phyloP scores from a whole-genome alignment of 805 yeast genomes.

The Barnettozyma wickerhamii region DNA sequence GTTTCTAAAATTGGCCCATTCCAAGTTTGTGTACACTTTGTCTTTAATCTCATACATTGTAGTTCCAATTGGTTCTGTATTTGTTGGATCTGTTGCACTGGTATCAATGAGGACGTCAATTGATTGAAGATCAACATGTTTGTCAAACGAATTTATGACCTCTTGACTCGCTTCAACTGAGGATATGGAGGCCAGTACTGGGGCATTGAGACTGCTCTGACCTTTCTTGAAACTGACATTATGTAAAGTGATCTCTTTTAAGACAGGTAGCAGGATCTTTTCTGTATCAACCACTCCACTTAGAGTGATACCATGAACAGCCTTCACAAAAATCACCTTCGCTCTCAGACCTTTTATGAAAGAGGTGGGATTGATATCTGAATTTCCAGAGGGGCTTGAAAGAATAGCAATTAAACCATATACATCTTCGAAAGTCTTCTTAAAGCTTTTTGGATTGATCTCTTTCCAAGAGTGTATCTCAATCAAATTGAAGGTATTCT shows the following conservation, averaged over 20 bases:
- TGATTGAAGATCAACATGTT: too few relatives aligned
- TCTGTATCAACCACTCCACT: constrained; percentile 2
- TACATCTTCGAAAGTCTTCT: not conserved
- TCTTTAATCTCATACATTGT: constrained; percentile 1
- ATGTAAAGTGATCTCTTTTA: not conserved
- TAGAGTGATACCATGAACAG: not conserved
- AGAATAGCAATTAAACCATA: too few relatives aligned
- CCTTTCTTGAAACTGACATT: not conserved
- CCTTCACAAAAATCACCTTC: constrained; percentile 1
- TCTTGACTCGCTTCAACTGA: constrained; percentile 1
- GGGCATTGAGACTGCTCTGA: not conserved
- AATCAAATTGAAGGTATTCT: too few relatives aligned
- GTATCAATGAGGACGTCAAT: constrained; percentile 7
- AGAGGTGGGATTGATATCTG: too few relatives aligned
- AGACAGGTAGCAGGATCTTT: constrained; percentile 3
- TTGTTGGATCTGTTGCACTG: not conserved
- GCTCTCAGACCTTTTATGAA: constrained; percentile 6
- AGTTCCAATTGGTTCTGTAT: constrained; percentile 5
- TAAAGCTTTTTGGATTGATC: too few relatives aligned
- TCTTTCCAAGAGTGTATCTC: too few relatives aligned
- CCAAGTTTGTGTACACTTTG: not conserved
- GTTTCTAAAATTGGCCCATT: constrained; percentile 11
- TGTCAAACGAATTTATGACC: not conserved
- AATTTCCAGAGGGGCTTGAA: too few relatives aligned
- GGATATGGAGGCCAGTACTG: constrained; percentile 1